Evolutionary conservation across 2,329 filamentous ascomycete genomes (phyloP).

Genomic region (Teratosphaeriaceae sp.): DNA sequence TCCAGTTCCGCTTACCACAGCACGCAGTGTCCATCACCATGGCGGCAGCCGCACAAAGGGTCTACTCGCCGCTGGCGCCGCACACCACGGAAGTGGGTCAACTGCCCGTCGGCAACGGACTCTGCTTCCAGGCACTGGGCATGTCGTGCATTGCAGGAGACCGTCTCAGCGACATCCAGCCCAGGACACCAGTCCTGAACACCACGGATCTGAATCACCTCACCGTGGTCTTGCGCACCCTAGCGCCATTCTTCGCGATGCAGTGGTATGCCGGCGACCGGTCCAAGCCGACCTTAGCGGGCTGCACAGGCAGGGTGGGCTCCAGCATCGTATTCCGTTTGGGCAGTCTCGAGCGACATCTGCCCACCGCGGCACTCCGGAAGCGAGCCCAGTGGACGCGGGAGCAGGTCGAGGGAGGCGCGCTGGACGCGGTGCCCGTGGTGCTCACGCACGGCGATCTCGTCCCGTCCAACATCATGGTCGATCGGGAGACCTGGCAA

Average conservation of each 20-base stretch:
- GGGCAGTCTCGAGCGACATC: conserved; percentile 2
- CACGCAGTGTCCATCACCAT: conserved; percentile 4
- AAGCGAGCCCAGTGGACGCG: neutral
- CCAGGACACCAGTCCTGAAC: neutral
- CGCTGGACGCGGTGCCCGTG: conserved; percentile 40
- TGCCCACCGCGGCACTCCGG: conserved; percentile 6
- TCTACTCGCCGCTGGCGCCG: conserved; percentile 2
- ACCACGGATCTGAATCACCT: neutral
- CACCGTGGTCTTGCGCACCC: neutral
- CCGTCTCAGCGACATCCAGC: conserved; percentile 7
- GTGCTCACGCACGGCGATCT: conserved; percentile 57
- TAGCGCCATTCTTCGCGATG: conserved; percentile 3
- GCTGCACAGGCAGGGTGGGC: conserved; percentile 7
- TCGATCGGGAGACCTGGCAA: conserved; percentile 37
- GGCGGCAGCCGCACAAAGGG: neutral
- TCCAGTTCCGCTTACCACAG: conserved; percentile 7
- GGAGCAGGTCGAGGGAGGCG: conserved; percentile 9
- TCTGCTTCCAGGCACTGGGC: conserved; percentile 2
- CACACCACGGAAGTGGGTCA: conserved; percentile 1
- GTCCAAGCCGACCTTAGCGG: neutral
- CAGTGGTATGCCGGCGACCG: neutral
- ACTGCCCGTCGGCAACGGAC: neutral
- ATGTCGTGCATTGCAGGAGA: conserved; percentile 3
- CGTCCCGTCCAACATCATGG: conserved; percentile 51
- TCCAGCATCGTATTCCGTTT: conserved; percentile 3